phyloP scores from a whole-genome alignment of 352 stramenopile species.

The Plasmopara viticola region DNA sequence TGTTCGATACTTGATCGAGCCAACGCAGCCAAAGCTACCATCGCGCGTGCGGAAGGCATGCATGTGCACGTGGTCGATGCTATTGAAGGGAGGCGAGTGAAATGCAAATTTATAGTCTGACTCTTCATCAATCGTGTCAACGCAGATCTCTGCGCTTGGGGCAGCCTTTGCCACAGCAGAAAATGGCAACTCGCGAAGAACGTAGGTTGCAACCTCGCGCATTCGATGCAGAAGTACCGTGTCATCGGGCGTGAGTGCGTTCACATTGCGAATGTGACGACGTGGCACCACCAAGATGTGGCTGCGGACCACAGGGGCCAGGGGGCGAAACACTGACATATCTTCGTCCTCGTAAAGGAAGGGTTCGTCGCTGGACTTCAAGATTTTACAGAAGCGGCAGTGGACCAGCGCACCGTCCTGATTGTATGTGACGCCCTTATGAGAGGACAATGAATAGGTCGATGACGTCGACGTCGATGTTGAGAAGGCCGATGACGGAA shows the following conservation, averaged over 20 bases:
- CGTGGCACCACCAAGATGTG: conserved; percentile 81
- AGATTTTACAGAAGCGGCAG: conserved; percentile 84
- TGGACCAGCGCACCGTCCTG: conserved; percentile 53
- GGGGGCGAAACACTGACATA: conserved; percentile 69
- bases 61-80: conserved; percentile 88
- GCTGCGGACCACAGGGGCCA: conserved; percentile 57
- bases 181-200: conserved; percentile 40
- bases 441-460: conserved; percentile 33
- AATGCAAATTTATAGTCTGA: conserved; percentile 72
- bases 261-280: conserved; percentile 82
- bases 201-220: conserved; percentile 49
- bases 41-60: conserved; percentile 68
- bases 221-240: conserved; percentile 57
- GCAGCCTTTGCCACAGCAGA: conserved; percentile 14
- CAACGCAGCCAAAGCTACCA: conserved; percentile 53
- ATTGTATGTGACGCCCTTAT: conserved; percentile 72
- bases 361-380: conserved; percentile 46
- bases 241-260: conserved; percentile 61
- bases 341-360: conserved; percentile 80
- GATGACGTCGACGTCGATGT: conserved; percentile 22
- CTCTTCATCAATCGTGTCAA: conserved; percentile 23
- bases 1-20: conserved; percentile 80
- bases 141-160: conserved; percentile 7
- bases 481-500: conserved; percentile 16
- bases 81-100: conserved; percentile 84